A percentile compares a stretch with the other conserved stretches of the same genome.
phyloP scores from a whole-genome alignment of 352 stramenopile genomes.

The Stramenopiles sp. region DNA sequence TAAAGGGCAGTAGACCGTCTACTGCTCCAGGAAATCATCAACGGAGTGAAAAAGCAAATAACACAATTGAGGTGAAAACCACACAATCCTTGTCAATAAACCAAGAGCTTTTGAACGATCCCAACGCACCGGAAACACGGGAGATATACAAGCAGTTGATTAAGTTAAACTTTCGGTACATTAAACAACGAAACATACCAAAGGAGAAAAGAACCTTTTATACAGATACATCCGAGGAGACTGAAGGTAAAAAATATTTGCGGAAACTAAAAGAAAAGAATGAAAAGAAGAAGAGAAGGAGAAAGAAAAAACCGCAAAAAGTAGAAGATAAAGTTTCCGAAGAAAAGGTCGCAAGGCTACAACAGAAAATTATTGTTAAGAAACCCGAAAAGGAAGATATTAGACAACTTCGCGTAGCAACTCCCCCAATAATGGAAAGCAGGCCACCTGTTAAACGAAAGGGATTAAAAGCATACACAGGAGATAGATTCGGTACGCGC shows the following conservation, averaged over 20 bases:
- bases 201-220: neutral
- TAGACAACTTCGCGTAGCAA: neutral
- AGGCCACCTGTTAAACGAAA: neutral
- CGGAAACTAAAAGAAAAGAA: neutral
- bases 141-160: neutral
- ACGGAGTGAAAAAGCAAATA: no score
- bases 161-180: neutral
- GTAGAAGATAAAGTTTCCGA: neutral
- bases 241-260: neutral
- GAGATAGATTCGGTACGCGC: neutral
- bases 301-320: neutral
- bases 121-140: neutral
- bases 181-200: neutral
- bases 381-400: neutral
- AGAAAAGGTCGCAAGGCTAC: neutral
- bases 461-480: neutral
- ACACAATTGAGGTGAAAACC: neutral
- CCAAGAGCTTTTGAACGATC: neutral
- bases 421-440: neutral
- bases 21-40: no score
- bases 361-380: neutral
- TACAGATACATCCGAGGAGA: neutral
- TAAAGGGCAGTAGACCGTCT: no score
- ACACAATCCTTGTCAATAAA: neutral
- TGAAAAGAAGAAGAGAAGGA: neutral